phyloP scores from a whole-genome alignment of 2,329 filamentous ascomycete genomes.

The Fusarium pseudonygamai region DNA sequence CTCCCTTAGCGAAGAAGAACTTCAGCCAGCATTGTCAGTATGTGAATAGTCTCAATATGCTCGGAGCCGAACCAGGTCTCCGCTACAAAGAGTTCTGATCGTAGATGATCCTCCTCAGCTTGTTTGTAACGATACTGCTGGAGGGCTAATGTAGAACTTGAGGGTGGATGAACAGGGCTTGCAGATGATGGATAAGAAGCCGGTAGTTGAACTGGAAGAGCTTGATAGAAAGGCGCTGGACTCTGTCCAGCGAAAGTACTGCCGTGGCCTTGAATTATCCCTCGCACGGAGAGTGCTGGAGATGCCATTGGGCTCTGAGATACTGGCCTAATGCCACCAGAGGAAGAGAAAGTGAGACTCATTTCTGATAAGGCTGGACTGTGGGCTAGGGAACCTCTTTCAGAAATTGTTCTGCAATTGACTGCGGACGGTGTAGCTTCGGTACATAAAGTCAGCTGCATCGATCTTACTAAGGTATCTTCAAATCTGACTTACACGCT shows the following conservation, averaged over 20 bases:
- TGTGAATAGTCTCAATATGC: fast-evolving
- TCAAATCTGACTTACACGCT: neutral
- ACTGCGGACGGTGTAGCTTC: slow-evolving; percentile 3
- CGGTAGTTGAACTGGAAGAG: fast-evolving
- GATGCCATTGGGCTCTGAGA: fast-evolving
- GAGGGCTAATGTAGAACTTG: fast-evolving
- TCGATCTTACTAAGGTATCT: fast-evolving
- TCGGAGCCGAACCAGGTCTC: neutral
- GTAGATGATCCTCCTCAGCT: neutral
- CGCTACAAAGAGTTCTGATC: neutral
- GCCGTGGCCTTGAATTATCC: fast-evolving
- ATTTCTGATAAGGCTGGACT: neutral
- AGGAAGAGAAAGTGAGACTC: neutral
- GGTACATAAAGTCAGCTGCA: fast-evolving
- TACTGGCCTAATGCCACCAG: fast-evolving
- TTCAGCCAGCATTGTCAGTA: fast-evolving
- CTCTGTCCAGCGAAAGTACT: neutral
- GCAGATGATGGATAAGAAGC: fast-evolving
- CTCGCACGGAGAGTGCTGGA: fast-evolving
- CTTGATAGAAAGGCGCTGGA: fast-evolving
- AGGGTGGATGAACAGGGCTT: fast-evolving
- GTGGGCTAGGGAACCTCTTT: neutral
- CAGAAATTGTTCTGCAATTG: neutral
- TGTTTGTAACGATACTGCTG: fast-evolving
- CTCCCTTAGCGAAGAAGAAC: fast-evolving